These are phyloP conservation scores for Acacia acuminata DNA, from an alignment of 306 rosid species.

Conservation along the genomic window DNA sequence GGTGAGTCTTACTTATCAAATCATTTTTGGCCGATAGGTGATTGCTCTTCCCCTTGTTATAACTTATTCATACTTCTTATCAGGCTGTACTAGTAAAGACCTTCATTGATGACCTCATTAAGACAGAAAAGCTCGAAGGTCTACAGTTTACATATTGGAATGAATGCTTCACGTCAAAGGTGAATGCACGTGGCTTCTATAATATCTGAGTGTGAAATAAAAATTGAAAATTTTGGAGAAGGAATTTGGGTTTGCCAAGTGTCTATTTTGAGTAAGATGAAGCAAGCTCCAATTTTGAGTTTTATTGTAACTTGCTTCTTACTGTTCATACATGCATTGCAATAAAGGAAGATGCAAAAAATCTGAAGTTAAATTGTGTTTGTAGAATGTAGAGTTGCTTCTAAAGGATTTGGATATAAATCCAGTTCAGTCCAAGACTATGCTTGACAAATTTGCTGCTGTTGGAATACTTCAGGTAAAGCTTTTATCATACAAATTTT, in stretches of 20 bases:
- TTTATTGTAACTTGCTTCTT: not conserved
- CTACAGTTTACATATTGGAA: slow-evolving; percentile 76
- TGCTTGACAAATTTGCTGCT: slow-evolving; percentile 88
- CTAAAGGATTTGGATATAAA: slow-evolving; percentile 56
- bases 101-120: slow-evolving; percentile 58
- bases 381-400: slow-evolving; percentile 67
- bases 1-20: slow-evolving; percentile 45
- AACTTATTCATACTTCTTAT: slow-evolving; percentile 21
- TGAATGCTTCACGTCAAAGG: slow-evolving; percentile 85
- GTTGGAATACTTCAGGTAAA: slow-evolving; percentile 90
- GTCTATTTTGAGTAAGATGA: slow-evolving; percentile 2
- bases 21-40: slow-evolving; percentile 6
- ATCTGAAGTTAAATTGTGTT: slow-evolving; percentile 13
- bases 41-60: not conserved
- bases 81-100: slow-evolving; percentile 63
- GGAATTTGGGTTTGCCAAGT: not conserved
- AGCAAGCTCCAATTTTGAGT: slow-evolving; percentile 2
- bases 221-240: not conserved
- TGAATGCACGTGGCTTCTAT: slow-evolving; percentile 16
- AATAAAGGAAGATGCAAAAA: slow-evolving; percentile 7
- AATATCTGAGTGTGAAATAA: not conserved
- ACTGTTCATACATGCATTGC: not conserved
- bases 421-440: slow-evolving; percentile 56
- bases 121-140: slow-evolving; percentile 58
- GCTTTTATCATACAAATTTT: not conserved